Percentiles rank a stretch among this genome's conserved stretches.
Evolutionary conservation across 2,329 filamentous ascomycete genomes (phyloP).

Genomic region (Paraconiothyrium sp.): DNA sequence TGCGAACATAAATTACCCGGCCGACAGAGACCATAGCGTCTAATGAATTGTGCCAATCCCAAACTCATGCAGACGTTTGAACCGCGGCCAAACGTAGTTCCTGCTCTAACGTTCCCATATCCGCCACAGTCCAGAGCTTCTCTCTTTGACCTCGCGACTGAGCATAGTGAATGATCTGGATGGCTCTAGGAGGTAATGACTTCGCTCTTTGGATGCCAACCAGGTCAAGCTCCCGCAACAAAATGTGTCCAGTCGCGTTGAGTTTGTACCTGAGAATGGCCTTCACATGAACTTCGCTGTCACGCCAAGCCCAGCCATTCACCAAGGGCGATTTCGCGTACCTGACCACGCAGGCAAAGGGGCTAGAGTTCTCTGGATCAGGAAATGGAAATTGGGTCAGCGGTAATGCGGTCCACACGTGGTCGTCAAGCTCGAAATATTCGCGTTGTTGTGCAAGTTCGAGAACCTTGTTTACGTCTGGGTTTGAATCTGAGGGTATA

Average conservation of each 20-base stretch:
- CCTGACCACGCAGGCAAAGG: background rate
- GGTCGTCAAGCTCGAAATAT: conserved; percentile 1
- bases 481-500: background rate
- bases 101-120: background rate
- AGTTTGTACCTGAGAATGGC: background rate
- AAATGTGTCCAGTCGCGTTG: background rate
- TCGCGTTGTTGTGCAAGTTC: background rate
- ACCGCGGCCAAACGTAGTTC: background rate
- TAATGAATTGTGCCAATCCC: background rate
- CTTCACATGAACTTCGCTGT: background rate
- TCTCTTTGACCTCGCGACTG: background rate
- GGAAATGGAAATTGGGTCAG: background rate
- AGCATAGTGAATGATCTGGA: background rate
- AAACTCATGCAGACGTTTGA: background rate
- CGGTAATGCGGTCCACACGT: background rate
- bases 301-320: background rate
- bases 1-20: no score
- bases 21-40: background rate
- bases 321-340: background rate
- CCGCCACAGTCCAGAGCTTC: background rate
- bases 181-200: no score
- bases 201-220: background rate
- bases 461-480: background rate
- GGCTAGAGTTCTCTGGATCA: background rate
- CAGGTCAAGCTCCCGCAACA: background rate